Evolutionary conservation across 1,284 basidiomycete genomes (phyloP).

Genomic region (Puccinia hordei): DNA sequence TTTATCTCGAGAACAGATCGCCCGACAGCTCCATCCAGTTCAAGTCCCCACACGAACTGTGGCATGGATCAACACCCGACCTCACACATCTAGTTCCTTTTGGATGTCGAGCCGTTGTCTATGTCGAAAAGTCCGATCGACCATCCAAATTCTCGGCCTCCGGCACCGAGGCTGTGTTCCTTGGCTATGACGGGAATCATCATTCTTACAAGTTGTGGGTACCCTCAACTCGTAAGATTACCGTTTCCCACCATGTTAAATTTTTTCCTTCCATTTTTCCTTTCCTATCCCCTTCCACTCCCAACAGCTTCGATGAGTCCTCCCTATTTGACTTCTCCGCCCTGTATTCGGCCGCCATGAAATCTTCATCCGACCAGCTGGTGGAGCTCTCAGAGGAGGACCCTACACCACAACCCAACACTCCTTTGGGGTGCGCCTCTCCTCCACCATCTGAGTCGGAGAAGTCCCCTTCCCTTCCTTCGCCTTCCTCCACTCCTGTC

Average conservation of each 20-base stretch:
- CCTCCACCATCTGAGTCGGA: too few species aligned
- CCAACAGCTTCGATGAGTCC: too few species aligned
- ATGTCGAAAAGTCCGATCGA: neutral
- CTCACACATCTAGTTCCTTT: neutral
- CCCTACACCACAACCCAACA: too few species aligned
- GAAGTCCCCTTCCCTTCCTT: neutral
- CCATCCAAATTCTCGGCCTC: neutral
- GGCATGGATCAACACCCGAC: neutral
- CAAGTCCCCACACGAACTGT: neutral
- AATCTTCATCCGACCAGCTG: too few species aligned
- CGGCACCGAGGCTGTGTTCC: neutral
- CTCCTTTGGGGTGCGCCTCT: too few species aligned
- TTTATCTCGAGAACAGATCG: neutral
- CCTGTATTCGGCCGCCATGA: neutral
- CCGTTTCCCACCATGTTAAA: neutral
- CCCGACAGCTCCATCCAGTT: neutral
- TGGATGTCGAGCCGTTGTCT: neutral
- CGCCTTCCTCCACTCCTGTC: neutral
- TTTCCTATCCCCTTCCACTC: too few species aligned
- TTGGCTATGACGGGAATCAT: neutral
- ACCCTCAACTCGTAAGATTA: neutral
- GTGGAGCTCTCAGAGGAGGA: too few species aligned
- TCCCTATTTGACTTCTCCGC: too few species aligned
- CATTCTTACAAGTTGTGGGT: neutral
- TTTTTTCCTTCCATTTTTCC: neutral